Evolutionary conservation across 805 yeast species (phyloP).

Genomic region (Isabelozyma heimii): DNA sequence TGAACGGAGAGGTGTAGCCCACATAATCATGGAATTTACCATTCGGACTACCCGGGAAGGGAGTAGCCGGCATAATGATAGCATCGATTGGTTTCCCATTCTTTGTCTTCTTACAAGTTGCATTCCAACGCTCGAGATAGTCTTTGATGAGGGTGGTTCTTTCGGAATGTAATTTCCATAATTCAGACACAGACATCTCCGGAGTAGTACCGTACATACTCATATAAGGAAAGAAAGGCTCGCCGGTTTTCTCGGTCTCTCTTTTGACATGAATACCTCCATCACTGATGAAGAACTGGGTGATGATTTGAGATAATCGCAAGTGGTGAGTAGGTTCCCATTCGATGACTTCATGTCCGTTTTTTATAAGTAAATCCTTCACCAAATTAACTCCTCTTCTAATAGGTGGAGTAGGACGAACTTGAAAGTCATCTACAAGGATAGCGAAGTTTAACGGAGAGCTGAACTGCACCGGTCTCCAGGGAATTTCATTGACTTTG

Average conservation of each 20-base stretch:
- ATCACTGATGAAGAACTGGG: constrained; percentile 43
- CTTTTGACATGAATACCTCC: constrained; percentile 39
- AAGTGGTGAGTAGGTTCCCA: constrained; percentile 43
- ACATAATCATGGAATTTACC: constrained; percentile 30
- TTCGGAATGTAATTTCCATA: constrained; percentile 38
- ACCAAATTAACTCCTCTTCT: constrained; percentile 40
- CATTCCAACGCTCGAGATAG: constrained; percentile 41
- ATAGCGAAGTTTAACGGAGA: constrained; percentile 43
- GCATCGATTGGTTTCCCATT: constrained; percentile 44
- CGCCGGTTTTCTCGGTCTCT: constrained; percentile 37
- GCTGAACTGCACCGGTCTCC: constrained; percentile 37
- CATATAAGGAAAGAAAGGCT: constrained; percentile 28
- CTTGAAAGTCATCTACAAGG: constrained; percentile 40
- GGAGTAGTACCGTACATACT: constrained; percentile 30
- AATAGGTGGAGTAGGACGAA: constrained; percentile 57
- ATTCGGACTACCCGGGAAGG: constrained; percentile 39
- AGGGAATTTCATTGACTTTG: constrained; percentile 48
- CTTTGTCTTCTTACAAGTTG: constrained; percentile 27
- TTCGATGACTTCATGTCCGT: constrained; percentile 52
- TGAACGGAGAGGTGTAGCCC: constrained; percentile 49
- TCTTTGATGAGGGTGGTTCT: constrained; percentile 37
- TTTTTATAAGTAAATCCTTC: constrained; percentile 27
- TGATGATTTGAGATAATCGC: constrained; percentile 25
- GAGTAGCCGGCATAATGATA: constrained; percentile 46
- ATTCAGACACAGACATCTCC: constrained; percentile 35